These are phyloP conservation scores for Hydrangea macrophylla DNA, from an alignment of 148 eudicot species.

Conservation along the genomic window DNA sequence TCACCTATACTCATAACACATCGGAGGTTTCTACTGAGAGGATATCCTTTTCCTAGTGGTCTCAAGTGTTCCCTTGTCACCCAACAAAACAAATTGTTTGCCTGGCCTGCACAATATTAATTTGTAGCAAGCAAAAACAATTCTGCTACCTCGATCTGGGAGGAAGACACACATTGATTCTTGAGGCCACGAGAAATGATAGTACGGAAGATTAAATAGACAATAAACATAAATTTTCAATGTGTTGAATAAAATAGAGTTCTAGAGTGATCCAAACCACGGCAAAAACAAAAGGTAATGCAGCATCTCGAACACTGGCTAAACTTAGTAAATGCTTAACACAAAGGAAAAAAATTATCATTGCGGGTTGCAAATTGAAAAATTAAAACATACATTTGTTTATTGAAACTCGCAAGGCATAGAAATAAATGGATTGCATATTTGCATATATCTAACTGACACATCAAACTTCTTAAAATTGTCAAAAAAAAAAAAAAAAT, in stretches of 20 bases:
- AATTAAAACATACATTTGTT: too few species aligned
- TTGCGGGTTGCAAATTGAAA: too few species aligned
- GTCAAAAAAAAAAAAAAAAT: too few species aligned
- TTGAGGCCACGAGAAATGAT: constrained; percentile 88
- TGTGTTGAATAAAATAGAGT: neutral
- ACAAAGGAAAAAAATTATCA: too few species aligned
- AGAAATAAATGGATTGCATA: too few species aligned
- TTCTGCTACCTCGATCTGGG: constrained; percentile 63
- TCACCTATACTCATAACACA: neutral
- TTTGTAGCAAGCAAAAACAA: constrained; percentile 57
- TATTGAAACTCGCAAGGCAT: too few species aligned
- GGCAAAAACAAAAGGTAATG: too few species aligned
- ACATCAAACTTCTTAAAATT: too few species aligned
- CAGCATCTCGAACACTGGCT: neutral
- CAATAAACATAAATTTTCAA: neutral
- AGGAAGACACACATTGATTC: constrained; percentile 70
- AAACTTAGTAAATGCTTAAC: neutral
- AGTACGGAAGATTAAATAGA: constrained; percentile 40
- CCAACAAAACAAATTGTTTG: constrained; percentile 17
- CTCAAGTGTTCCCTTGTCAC: neutral
- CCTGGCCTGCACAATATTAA: constrained; percentile 51
- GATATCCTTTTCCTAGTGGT: neutral
- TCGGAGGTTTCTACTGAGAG: neutral
- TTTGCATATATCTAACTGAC: too few species aligned
- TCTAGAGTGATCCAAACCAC: neutral